Conservation (phyloP, 441 rosid genomes). For the Adansonia gregorii region DNA sequence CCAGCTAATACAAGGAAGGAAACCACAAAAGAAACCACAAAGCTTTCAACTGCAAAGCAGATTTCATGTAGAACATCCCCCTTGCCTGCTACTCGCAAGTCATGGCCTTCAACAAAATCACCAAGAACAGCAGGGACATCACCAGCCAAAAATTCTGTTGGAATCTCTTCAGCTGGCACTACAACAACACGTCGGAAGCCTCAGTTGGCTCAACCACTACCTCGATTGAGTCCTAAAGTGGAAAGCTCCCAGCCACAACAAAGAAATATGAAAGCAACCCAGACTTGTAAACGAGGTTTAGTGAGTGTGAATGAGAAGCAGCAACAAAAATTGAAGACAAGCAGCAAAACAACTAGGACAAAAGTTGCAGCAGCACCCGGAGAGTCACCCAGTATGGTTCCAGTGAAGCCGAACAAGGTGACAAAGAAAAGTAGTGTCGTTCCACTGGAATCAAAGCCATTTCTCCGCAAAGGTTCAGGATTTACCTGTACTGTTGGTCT, state of each 20-base stretch:
- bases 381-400: constrained; percentile 40
- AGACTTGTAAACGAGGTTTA: constrained; percentile 30
- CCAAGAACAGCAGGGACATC: constrained; percentile 45
- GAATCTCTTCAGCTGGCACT: constrained; percentile 45
- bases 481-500: constrained; percentile 35
- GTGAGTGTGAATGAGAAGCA: constrained; percentile 44
- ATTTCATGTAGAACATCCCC: constrained; percentile 46
- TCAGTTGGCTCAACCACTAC: constrained; percentile 40
- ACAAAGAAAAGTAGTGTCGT: constrained; percentile 69
- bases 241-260: constrained; percentile 42
- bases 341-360: constrained; percentile 41
- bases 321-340: constrained; percentile 41
- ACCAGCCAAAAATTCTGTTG: constrained; percentile 46
- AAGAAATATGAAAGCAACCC: constrained; percentile 41
- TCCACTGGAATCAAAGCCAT: constrained; percentile 63
- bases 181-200: constrained; percentile 49
- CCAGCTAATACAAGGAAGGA: constrained; percentile 48
- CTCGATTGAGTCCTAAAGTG: constrained; percentile 46
- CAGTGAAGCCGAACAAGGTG: constrained; percentile 53
- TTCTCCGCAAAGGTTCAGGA: constrained; percentile 57
- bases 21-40: constrained; percentile 28
- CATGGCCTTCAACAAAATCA: constrained; percentile 66
- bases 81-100: constrained; percentile 56
- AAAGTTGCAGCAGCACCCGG: constrained; percentile 41
- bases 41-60: constrained; percentile 46